A percentile compares a stretch with the other conserved stretches of the same genome.
Evolutionary conservation across 1,284 basidiomycete species (phyloP).

Genomic region (Ceratobasidium papillatum): DNA sequence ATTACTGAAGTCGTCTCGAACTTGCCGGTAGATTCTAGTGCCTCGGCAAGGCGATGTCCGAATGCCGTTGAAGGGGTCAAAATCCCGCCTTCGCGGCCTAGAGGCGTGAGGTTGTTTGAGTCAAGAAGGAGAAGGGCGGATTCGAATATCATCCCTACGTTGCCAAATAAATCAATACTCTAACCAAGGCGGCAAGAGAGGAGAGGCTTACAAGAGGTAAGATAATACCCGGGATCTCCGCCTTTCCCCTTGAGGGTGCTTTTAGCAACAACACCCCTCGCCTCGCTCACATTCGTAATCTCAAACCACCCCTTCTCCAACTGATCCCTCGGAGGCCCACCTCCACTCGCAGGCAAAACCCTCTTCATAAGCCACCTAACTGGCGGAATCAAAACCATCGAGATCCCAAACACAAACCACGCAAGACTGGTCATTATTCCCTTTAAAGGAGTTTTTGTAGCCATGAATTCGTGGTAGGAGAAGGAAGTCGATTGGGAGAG

Average conservation of each 20-base stretch:
- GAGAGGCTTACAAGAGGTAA: constrained; percentile 64
- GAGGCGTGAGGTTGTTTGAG: constrained; percentile 58
- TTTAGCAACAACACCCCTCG: constrained; percentile 65
- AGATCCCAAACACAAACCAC: constrained; percentile 52
- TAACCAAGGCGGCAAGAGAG: not conserved
- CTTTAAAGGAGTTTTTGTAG: constrained; percentile 56
- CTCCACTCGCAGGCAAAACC: constrained; percentile 63
- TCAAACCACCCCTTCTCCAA: constrained; percentile 66
- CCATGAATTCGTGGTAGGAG: constrained; percentile 76
- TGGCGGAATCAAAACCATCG: constrained; percentile 43
- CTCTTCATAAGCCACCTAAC: constrained; percentile 61
- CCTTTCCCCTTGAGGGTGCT: constrained; percentile 63
- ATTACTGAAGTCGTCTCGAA: constrained; percentile 59
- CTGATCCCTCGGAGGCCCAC: constrained; percentile 69
- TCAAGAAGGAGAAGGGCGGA: constrained; percentile 73
- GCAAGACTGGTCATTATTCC: constrained; percentile 57
- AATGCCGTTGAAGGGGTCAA: constrained; percentile 81
- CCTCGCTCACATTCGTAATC: constrained; percentile 63
- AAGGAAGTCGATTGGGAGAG: constrained; percentile 53
- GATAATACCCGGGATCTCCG: constrained; percentile 83
- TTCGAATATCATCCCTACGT: constrained; percentile 78
- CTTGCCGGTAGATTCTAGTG: constrained; percentile 64
- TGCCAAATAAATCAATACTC: not conserved
- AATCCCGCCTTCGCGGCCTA: constrained; percentile 74
- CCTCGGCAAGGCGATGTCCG: constrained; percentile 72